Evolutionary conservation across 2,329 filamentous ascomycete genomes (phyloP).

Genomic region (Diaporthe eres): DNA sequence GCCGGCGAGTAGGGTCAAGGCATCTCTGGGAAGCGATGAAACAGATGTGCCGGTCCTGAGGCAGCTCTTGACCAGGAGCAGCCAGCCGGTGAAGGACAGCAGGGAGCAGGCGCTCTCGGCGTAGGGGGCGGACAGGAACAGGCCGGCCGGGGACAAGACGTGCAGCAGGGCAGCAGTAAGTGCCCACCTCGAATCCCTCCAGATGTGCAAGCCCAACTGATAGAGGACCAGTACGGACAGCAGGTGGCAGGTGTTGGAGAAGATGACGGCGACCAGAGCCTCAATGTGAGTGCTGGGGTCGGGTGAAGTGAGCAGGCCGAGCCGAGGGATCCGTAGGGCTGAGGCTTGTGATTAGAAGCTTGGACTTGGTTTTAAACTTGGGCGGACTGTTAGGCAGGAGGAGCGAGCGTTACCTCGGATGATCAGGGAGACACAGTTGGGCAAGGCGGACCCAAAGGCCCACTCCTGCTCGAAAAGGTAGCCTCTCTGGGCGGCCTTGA

Average conservation of each 20-base stretch:
- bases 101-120: slow-evolving; percentile 84
- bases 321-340: slow-evolving; percentile 33
- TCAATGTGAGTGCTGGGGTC: slow-evolving; percentile 46
- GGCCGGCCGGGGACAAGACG: slow-evolving; percentile 86
- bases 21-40: slow-evolving; percentile 55
- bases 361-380: slow-evolving; percentile 2
- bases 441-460: slow-evolving; percentile 77
- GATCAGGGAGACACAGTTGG: slow-evolving; percentile 57
- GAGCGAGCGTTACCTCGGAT: slow-evolving; percentile 33
- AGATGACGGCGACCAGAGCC: slow-evolving; percentile 70
- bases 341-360: slow-evolving; percentile 43
- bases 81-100: slow-evolving; percentile 80
- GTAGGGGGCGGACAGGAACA: slow-evolving; percentile 92
- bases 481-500: slow-evolving; percentile 72
- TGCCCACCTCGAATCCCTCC: slow-evolving; percentile 66
- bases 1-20: slow-evolving; percentile 73
- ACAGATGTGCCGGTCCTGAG: slow-evolving; percentile 47
- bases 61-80: slow-evolving; percentile 74
- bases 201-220: slow-evolving; percentile 72
- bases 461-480: slow-evolving; percentile 87
- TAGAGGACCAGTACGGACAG: slow-evolving; percentile 81
- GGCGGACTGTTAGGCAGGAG: slow-evolving; percentile 44
- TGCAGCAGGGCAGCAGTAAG: slow-evolving; percentile 82
- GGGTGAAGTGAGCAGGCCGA: slow-evolving; percentile 23
- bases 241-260: slow-evolving; percentile 84